Base-by-base conservation (phyloP, 2,329 filamentous ascomycete genomes). In the Daldinia eschscholtzii region DNA sequence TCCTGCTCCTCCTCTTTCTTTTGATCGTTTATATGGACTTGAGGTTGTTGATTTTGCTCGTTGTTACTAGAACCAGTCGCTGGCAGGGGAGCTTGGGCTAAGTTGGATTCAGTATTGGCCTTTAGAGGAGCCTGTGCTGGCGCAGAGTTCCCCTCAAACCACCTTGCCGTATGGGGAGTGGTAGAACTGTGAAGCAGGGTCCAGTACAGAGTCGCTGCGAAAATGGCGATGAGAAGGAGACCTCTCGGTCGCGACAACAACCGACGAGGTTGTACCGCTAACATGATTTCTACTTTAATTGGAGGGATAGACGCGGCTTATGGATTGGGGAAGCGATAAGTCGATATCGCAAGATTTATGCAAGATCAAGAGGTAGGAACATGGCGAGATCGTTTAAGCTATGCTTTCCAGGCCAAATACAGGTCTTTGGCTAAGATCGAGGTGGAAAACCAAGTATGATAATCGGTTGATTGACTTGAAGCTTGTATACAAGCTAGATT, bases 191-290 rank as follows among this genome's bases (percentile, higher is more conserved):
- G 81, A 63, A 84, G 79, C 20, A 84, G 68, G 48, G 85, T 70
- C 72, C 81, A 83, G 72, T 84, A 86, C 37, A 83, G 78, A n/a
- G 80, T 78, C 20, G 81, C 70, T 39, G 80, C 74, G 33, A 80
- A 81, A 23, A 84, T 64, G 35, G 77, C 76, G 26, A 84, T 74
- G 39, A 85, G 71, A 9, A 85, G 70, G 33, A 86, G 70, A 42
- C 80, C 78, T 74, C 80, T 82, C 61, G 83, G 81, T 65, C 83
- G 79, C 52, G 82, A 77, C 62, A 82, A 76, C 70, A 77, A 74
- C 53, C 77, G 75, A 59, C 77, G 77, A 37, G 77, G 76, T 67
- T 76, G 74, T 30, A 77, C 74, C 37, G 77, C 75, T 59, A 79
- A 67, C 77, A 80, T 79, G 60, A 71, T 76, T 69, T 72, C 56